phyloP scores from a whole-genome alignment of 2,329 filamentous ascomycete genomes.

The Aureobasidium lini region DNA sequence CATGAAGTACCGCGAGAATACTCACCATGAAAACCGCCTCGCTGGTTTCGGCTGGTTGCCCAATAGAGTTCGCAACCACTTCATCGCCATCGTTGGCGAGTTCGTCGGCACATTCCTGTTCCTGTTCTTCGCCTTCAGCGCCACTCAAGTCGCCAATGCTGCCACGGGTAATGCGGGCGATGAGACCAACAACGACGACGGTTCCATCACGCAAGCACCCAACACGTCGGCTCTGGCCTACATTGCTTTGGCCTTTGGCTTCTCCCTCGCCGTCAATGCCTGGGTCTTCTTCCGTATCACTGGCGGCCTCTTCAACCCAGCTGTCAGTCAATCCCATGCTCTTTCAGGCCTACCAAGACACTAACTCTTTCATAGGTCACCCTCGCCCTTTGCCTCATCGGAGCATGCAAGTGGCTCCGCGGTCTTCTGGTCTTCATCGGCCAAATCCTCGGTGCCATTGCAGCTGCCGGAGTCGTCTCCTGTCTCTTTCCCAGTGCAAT shows the following conservation, averaged over 20 bases:
- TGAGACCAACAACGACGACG: conserved; percentile 13
- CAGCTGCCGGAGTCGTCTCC: conserved; percentile 38
- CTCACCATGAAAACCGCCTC: conserved; percentile 29
- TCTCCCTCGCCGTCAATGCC: conserved; percentile 37
- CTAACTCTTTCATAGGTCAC: conserved; percentile 30
- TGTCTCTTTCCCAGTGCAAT: conserved; percentile 39
- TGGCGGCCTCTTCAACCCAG: conserved; percentile 32
- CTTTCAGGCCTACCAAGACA: too few relatives aligned
- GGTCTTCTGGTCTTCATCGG: conserved; percentile 36
- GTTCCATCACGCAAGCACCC: conserved; percentile 24
- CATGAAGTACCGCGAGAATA: conserved; percentile 25
- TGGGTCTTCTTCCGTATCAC: conserved; percentile 39
- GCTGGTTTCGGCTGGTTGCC: conserved; percentile 37
- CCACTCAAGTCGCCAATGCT: conserved; percentile 35
- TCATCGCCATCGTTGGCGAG: conserved; percentile 37
- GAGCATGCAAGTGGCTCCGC: conserved; percentile 39
- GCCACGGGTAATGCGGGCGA: conserved; percentile 19
- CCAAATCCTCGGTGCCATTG: conserved; percentile 39
- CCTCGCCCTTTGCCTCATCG: conserved; percentile 41
- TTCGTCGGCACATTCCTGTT: conserved; percentile 41
- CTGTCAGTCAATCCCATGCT: conserved; percentile 18
- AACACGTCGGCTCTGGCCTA: conserved; percentile 31
- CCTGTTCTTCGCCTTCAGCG: conserved; percentile 35
- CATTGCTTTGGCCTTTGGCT: conserved; percentile 35
- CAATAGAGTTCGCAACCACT: conserved; percentile 33